phyloP scores from a whole-genome alignment of 345 rosid species.

The Lumnitzera littorea region DNA sequence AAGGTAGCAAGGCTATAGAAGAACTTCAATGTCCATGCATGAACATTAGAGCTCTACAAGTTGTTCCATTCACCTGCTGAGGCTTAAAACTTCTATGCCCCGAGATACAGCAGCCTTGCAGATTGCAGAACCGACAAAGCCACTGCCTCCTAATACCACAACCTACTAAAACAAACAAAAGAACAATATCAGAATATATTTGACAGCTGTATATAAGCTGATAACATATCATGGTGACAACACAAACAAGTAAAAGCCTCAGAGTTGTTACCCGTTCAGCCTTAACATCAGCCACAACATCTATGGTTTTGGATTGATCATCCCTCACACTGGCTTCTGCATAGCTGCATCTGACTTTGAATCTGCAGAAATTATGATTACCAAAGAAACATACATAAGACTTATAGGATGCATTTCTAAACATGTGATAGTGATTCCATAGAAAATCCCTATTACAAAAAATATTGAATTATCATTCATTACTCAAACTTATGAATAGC shows the following conservation, averaged over 20 bases:
- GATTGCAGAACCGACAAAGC: conserved; percentile 91
- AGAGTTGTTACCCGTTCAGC: conserved; percentile 53
- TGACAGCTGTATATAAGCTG: conserved; percentile 1
- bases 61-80: conserved; percentile 55
- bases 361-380: conserved; percentile 43
- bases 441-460: no score
- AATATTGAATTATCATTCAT: no score
- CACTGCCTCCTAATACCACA: conserved; percentile 85
- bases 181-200: conserved; percentile 7
- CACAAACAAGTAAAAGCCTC: background rate
- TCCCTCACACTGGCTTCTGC: conserved; percentile 38
- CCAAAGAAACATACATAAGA: background rate
- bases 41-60: background rate
- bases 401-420: no score
- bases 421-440: no score
- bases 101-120: conserved; percentile 86
- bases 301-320: conserved; percentile 54
- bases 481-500: no score
- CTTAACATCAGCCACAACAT: conserved; percentile 68
- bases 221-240: background rate
- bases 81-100: conserved; percentile 79
- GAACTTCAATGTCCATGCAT: no score
- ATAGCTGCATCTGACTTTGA: conserved; percentile 50
- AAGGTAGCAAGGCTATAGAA: no score
- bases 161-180: conserved; percentile 38